Percentiles rank a stretch among this genome's conserved stretches.
These are phyloP conservation scores for Fraxinus cuspidata DNA, from an alignment of 257 asterid genomes.

Conservation along the genomic window DNA sequence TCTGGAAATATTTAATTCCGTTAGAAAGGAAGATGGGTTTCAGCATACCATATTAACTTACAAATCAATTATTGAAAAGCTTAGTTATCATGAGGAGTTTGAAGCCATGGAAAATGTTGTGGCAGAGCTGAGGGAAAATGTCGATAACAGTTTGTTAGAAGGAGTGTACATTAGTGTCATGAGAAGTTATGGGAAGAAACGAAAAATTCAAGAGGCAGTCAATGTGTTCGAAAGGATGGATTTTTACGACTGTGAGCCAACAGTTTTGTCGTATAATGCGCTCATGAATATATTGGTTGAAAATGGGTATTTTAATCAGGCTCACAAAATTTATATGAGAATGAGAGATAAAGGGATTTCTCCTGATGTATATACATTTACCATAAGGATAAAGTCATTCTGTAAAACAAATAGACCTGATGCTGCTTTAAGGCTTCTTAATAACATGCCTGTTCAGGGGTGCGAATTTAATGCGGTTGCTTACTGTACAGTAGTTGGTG, in stretches of 20 bases:
- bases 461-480: constrained; percentile 72
- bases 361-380: constrained; percentile 80
- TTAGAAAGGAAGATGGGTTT: constrained; percentile 69
- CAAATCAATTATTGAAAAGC: constrained; percentile 77
- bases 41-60: constrained; percentile 69
- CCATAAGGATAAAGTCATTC: constrained; percentile 83
- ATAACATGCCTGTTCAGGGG: constrained; percentile 79
- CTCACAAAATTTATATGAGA: constrained; percentile 87
- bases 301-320: constrained; percentile 67
- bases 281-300: constrained; percentile 88
- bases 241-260: constrained; percentile 75
- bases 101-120: constrained; percentile 74
- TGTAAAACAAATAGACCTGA: constrained; percentile 77
- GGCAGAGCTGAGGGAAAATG: constrained; percentile 60
- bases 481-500: constrained; percentile 72
- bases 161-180: constrained; percentile 74
- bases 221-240: constrained; percentile 92
- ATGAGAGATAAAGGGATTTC: constrained; percentile 69
- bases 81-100: constrained; percentile 66
- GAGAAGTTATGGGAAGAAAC: constrained; percentile 73
- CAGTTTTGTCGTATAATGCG: constrained; percentile 63
- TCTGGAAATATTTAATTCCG: constrained; percentile 77
- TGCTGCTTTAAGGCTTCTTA: constrained; percentile 83
- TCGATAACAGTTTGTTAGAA: constrained; percentile 60
- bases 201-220: constrained; percentile 73